Base-by-base conservation (phyloP, 495 filamentous ascomycete species). In the Beverwykella pulmonaria region DNA sequence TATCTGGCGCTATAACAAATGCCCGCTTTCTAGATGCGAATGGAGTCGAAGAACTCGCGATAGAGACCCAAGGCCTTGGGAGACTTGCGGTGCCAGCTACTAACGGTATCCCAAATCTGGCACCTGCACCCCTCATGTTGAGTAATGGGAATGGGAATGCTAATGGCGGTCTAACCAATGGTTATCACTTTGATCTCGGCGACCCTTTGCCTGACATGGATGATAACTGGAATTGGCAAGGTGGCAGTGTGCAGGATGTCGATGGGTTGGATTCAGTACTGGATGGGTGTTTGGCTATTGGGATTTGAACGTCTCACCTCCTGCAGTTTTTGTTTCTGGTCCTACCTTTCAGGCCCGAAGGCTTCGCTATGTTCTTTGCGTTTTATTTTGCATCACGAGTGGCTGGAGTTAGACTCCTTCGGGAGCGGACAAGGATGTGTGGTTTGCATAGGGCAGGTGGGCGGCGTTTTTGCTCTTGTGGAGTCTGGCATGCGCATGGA, bases 1-100 rank as follows among this genome's bases (percentile, higher is more conserved):
- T 94, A 15, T 81, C 86, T 36, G 85, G 88, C 62, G 83, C 86
- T 61, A 86, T 96, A 58, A 83, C 90, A 77, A 68, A 60, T 25
- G 84, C 87, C 61, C 83, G 82, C 5, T 91, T 90, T 65, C 81
- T 90, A 53, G 91, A 93, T 76, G 87, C 90, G 22, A 23, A 49
- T 12, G 58, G 65, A 1, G 34, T 65, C 12, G 61, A 68, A 12
- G 46, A 53, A 20, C n/a, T 58, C 12, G 29, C 54, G 22, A 39
- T 26, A 20, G 39, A 50, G 10, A 48, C 17, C 3, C 15, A 57
- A 22, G 53, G 23, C 1, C 6, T 29, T 2, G 30, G 29, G 8
- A 44, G 34, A 22, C n/a, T 10, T 14, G 30, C 8, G 15, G 52
- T 15, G 29, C 25, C 52, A n/a, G 29, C 20, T 17, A 19, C 7